A percentile compares a stretch with the other conserved stretches of the same genome.
These are phyloP conservation scores for Paramecium bursaria DNA, from an alignment of 73 alveolate species.

Conservation along the genomic window DNA sequence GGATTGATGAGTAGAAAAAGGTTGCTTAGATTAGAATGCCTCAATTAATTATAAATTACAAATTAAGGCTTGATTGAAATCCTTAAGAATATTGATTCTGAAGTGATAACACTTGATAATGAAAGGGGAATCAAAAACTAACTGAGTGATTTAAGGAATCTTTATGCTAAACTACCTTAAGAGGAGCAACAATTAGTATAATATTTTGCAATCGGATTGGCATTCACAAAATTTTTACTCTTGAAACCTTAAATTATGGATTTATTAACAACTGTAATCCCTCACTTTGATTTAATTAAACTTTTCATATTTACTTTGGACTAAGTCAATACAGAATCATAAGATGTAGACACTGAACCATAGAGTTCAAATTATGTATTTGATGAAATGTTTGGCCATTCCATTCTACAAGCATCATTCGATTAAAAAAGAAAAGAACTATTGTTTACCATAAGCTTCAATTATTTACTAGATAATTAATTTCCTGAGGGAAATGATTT, in stretches of 20 bases:
- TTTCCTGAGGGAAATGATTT: not conserved
- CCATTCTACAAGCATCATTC: not conserved
- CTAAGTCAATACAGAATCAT: not conserved
- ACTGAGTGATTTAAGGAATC: not conserved
- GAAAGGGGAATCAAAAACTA: conserved; percentile 32
- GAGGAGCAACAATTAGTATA: not conserved
- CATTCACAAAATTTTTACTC: conserved; percentile 48
- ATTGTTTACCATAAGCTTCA: not conserved
- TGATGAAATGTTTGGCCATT: conserved; percentile 46
- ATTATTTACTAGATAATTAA: not conserved
- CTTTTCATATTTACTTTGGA: not conserved
- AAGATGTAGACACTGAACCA: conserved; percentile 12
- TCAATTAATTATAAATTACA: not conserved
- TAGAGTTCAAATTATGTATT: not conserved
- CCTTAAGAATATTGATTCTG: conserved; percentile 26
- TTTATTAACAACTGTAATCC: conserved; percentile 2
- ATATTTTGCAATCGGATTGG: conserved; percentile 39
- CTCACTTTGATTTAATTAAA: not conserved
- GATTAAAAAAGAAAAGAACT: not conserved
- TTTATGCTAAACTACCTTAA: not conserved
- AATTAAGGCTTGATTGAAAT: not conserved
- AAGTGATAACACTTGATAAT: conserved; percentile 18
- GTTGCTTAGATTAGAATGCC: conserved; percentile 32
- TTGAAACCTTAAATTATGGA: conserved; percentile 12
- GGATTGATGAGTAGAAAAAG: conserved; percentile 64